Base-by-base conservation (phyloP, 106 monocot species). In the Acanthochlamys bracteata region DNA sequence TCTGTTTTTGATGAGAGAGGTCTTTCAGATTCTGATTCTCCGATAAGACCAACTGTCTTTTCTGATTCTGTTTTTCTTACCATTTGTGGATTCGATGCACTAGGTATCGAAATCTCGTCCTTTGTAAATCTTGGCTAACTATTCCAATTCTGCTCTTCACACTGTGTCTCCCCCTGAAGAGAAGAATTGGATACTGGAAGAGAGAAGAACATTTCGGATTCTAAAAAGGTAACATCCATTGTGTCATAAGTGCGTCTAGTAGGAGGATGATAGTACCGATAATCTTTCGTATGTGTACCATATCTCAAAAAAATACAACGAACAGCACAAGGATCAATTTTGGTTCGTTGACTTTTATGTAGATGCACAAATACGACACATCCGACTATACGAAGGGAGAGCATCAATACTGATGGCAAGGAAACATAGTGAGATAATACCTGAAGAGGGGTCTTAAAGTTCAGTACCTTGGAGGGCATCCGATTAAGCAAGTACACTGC, bases 341-440 rank as follows among this genome's bases (percentile, higher is more conserved):
- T 64, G 45, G 33, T 41, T 3, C 16, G 16, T 20, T 64, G 11
- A 42, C 20, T 16, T 22, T 16, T 43, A 19, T 39, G 41, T 41
- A 6, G 10, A 64, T 64, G 63, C 20, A 64, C 63, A 64, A 64
- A 43, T 19, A 11, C 23, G 23, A 39, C 10, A 45, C 65, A 65
- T 45, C 65, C 65, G 26, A 65, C 43, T 4, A 45, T 47, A 7
- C 42, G 23, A 41, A 43, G 25, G 33, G 33, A 33, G 6, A 33
- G 33, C 1, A 33, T 33, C 65, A 11, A 42, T 21, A 43, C 20
- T 2, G 15, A 20, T 33, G 33, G 33, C 33, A 33, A 33, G 1
- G 33, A 33, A 3, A 3, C 6, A 33, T 33, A 6, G 6, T 33
- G 33, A 33, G 33, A 33, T 33, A 65, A 23, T 11, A 25, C 21